A percentile compares a stretch with the other conserved stretches of the same genome.
These are phyloP conservation scores for Sugiyamaella floridensis DNA, from an alignment of 805 yeast genomes.

Conservation along the genomic window DNA sequence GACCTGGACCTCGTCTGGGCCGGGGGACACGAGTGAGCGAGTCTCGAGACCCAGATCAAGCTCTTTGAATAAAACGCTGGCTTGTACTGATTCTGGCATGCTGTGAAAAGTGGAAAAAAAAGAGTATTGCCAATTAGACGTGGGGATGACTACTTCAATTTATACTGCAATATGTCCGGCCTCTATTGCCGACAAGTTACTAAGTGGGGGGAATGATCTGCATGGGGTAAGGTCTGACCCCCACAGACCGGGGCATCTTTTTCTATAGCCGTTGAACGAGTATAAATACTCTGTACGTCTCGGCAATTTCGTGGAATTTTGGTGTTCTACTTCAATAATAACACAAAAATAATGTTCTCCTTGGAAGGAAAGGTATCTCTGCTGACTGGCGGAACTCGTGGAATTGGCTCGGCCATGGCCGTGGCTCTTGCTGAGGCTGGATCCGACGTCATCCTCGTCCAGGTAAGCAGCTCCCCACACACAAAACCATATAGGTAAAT, in stretches of 20 bases:
- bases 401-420: constrained; percentile 46
- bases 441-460: constrained; percentile 34
- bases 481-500: background rate
- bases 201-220: background rate
- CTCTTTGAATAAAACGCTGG: constrained; percentile 15
- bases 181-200: background rate
- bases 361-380: constrained; percentile 12
- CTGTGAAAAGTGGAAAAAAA: background rate
- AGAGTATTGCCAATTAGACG: background rate
- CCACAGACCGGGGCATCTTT: background rate
- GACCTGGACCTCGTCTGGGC: constrained; percentile 14
- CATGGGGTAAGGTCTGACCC: background rate
- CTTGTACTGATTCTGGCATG: constrained; percentile 7
- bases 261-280: background rate
- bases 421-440: constrained; percentile 41
- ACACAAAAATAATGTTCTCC: background rate
- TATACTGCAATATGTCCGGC: background rate
- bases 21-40: constrained; percentile 12
- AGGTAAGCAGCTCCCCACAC: background rate
- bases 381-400: constrained; percentile 47
- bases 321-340: background rate
- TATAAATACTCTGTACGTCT: background rate
- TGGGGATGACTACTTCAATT: background rate
- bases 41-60: constrained; percentile 14
- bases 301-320: background rate